Evolutionary conservation across 768 basidiomycete species (phyloP).

Genomic region (Sarcodon sp.): DNA sequence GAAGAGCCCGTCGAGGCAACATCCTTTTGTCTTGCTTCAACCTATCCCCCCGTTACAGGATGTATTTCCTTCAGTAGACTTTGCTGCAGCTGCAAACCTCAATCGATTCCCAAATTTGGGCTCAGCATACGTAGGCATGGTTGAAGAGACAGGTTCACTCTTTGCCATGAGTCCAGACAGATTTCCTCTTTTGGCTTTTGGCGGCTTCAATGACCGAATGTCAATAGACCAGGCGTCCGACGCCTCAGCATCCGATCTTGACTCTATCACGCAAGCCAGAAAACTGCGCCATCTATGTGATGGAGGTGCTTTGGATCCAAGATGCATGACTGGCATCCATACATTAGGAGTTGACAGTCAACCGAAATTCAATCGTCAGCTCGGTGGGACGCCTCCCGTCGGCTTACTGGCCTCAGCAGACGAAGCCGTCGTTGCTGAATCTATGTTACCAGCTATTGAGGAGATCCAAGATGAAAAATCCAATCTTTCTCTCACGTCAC

Average conservation of each 20-base stretch:
- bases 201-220: conserved; percentile 23
- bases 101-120: conserved; percentile 40
- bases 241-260: conserved; percentile 20
- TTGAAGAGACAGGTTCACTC: conserved; percentile 58
- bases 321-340: conserved; percentile 53
- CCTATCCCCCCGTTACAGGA: conserved; percentile 69
- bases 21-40: conserved; percentile 79
- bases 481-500: too few species aligned
- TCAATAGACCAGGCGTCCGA: conserved; percentile 23
- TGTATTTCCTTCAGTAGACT: conserved; percentile 40
- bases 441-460: too few species aligned
- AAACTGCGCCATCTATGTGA: conserved; percentile 28
- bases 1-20: conserved; percentile 25
- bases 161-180: conserved; percentile 77
- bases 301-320: conserved; percentile 26
- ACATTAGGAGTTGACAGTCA: conserved; percentile 35
- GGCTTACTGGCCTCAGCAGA: conserved; percentile 10
- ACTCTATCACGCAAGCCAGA: conserved; percentile 29
- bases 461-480: too few species aligned
- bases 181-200: conserved; percentile 75
- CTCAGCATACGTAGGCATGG: conserved; percentile 72
- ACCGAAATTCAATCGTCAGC: conserved; percentile 30
- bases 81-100: conserved; percentile 15
- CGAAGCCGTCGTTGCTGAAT: conserved; percentile 6
- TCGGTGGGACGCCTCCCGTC: conserved; percentile 41